phyloP scores from a whole-genome alignment of 2,329 filamentous ascomycete genomes.

The Penicillium sp. region DNA sequence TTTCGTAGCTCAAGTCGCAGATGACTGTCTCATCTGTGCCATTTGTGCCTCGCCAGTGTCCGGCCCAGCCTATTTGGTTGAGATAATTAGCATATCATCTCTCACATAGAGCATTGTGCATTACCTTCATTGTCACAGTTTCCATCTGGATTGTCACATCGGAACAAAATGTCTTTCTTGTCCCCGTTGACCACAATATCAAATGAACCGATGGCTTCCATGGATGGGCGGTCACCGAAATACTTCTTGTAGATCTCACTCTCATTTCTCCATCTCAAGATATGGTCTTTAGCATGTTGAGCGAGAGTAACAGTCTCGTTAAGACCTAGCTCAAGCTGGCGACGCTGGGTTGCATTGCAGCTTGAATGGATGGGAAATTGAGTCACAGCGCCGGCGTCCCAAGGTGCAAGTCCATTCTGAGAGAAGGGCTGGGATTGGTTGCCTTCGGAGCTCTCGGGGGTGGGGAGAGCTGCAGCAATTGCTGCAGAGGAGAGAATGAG shows the following conservation, averaged over 20 bases:
- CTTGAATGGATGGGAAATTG: constrained; percentile 59
- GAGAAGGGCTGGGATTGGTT: constrained; percentile 13
- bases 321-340: constrained; percentile 56
- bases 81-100: background rate
- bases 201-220: constrained; percentile 60
- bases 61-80: constrained; percentile 56
- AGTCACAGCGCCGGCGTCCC: constrained; percentile 38
- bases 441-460: background rate
- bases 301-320: constrained; percentile 59
- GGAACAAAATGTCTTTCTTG: constrained; percentile 58
- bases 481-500: constrained; percentile 5
- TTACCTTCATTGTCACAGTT: constrained; percentile 57
- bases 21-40: constrained; percentile 67
- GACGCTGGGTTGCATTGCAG: constrained; percentile 62
- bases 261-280: constrained; percentile 48
- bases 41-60: constrained; percentile 66
- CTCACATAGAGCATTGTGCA: constrained; percentile 9
- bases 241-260: constrained; percentile 64
- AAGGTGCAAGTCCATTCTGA: constrained; percentile 12
- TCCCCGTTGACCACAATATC: constrained; percentile 59
- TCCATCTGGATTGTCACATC: constrained; percentile 65
- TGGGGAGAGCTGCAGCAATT: constrained; percentile 8
- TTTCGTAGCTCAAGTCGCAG: constrained; percentile 60
- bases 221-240: constrained; percentile 60
- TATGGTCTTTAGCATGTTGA: constrained; percentile 61